Percentiles rank a stretch among this genome's conserved stretches.
phyloP scores from a whole-genome alignment of 2,329 filamentous ascomycete genomes.

The Sclerotiophoma versabilis region DNA sequence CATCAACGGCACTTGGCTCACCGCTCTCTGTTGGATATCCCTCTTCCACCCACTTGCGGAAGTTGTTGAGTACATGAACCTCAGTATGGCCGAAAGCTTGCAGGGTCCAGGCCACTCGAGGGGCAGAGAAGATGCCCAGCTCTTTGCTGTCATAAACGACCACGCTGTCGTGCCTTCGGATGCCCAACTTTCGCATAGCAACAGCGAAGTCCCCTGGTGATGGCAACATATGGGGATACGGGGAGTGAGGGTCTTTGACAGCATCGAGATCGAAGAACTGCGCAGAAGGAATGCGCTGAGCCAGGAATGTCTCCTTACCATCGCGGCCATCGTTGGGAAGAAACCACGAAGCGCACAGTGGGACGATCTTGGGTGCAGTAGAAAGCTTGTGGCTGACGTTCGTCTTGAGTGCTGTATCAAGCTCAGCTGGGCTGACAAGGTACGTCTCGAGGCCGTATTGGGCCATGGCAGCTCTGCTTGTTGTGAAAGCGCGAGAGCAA shows the following conservation, averaged over 20 bases:
- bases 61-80: slow-evolving; percentile 95
- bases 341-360: slow-evolving; percentile 94
- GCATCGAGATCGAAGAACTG: slow-evolving; percentile 97
- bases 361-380: slow-evolving; percentile 81
- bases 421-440: slow-evolving; percentile 83
- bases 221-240: slow-evolving; percentile 97
- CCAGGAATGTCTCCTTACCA: slow-evolving; percentile 80
- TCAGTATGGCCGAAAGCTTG: slow-evolving; percentile 86
- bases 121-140: slow-evolving; percentile 91
- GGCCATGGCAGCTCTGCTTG: slow-evolving; percentile 37
- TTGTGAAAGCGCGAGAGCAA: slow-evolving; percentile 17
- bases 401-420: slow-evolving; percentile 80
- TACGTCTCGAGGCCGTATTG: slow-evolving; percentile 72
- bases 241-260: slow-evolving; percentile 83
- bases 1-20: slow-evolving; percentile 60
- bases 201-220: slow-evolving; percentile 79
- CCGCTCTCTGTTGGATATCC: slow-evolving; percentile 85
- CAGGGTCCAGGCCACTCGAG: slow-evolving; percentile 92
- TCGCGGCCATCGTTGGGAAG: slow-evolving; percentile 88
- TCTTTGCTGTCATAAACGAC: slow-evolving; percentile 95
- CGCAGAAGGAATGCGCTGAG: slow-evolving; percentile 84
- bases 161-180: slow-evolving; percentile 84
- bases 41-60: slow-evolving; percentile 88
- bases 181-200: slow-evolving; percentile 88
- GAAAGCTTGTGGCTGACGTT: slow-evolving; percentile 82